These are phyloP conservation scores for Calonectria crousiana DNA, from an alignment of 2,329 filamentous ascomycete species.

Conservation along the genomic window DNA sequence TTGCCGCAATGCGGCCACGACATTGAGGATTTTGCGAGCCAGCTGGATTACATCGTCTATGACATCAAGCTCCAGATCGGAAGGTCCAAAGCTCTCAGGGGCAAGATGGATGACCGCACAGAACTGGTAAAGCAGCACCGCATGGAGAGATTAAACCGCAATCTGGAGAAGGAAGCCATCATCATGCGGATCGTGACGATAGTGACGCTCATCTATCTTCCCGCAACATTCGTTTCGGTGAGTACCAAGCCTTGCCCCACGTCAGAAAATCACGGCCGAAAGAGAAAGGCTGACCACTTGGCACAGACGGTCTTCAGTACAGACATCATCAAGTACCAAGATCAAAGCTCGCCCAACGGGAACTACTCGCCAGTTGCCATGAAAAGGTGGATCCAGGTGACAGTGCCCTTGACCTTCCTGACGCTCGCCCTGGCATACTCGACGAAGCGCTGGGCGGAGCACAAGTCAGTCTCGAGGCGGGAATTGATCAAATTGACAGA, in stretches of 20 bases:
- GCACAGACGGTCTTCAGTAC: slow-evolving; percentile 16
- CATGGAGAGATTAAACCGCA: slow-evolving; percentile 2
- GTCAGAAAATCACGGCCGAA: not conserved
- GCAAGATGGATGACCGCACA: not conserved
- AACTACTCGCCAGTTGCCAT: slow-evolving; percentile 3
- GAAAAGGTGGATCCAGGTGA: slow-evolving; percentile 14
- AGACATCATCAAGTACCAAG: slow-evolving; percentile 18
- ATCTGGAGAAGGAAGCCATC: slow-evolving; percentile 16
- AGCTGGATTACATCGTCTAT: slow-evolving; percentile 1
- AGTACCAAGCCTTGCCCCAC: not conserved
- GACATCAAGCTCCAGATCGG: slow-evolving; percentile 6
- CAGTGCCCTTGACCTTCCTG: not conserved
- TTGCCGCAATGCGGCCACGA: slow-evolving; percentile 1
- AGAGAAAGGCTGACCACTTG: not conserved
- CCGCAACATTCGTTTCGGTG: slow-evolving; percentile 20
- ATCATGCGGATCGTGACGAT: slow-evolving; percentile 11
- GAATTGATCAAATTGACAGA: not conserved
- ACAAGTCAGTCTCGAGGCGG: not conserved
- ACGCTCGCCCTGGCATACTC: not conserved
- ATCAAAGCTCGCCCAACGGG: not conserved
- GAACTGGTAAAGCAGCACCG: slow-evolving; percentile 13
- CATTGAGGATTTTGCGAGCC: slow-evolving; percentile 1
- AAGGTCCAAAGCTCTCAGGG: not conserved
- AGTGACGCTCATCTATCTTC: slow-evolving; percentile 17
- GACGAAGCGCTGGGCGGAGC: not conserved